phyloP scores from a whole-genome alignment of 2,329 filamentous ascomycete species.

The Diaporthe sp. region DNA sequence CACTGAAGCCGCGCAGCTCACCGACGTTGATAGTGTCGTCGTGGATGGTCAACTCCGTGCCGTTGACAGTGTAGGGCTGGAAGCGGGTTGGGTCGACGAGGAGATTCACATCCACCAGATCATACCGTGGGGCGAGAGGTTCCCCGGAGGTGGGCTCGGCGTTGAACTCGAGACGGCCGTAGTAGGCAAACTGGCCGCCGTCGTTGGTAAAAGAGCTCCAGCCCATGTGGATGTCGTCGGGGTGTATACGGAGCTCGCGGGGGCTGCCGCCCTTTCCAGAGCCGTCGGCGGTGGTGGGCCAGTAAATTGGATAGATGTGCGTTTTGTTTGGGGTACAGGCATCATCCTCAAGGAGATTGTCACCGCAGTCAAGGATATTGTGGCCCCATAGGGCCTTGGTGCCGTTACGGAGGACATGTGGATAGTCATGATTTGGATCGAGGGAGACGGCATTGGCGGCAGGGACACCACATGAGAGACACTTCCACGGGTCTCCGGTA shows the following conservation, averaged over 20 bases:
- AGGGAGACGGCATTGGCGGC: constrained; percentile 43
- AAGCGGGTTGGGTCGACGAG: constrained; percentile 48
- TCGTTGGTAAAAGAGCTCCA: constrained; percentile 53
- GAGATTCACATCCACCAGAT: constrained; percentile 53
- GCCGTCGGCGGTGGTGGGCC: constrained; percentile 47
- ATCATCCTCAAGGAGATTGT: constrained; percentile 48
- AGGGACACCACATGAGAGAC: constrained; percentile 58
- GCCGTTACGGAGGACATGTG: constrained; percentile 56
- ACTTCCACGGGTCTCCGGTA: constrained; percentile 62
- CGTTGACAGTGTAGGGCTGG: constrained; percentile 37
- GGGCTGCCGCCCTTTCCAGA: constrained; percentile 41
- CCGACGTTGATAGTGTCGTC: constrained; percentile 51
- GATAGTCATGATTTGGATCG: constrained; percentile 47
- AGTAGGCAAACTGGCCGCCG: constrained; percentile 2
- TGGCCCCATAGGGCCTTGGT: constrained; percentile 50
- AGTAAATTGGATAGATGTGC: constrained; percentile 56
- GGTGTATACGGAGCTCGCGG: constrained; percentile 59
- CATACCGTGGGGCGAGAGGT: constrained; percentile 49
- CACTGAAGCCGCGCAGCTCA: constrained; percentile 59
- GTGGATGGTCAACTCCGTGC: constrained; percentile 47
- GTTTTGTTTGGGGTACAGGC: constrained; percentile 52
- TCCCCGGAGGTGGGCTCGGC: constrained; percentile 32
- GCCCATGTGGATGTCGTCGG: constrained; percentile 57
- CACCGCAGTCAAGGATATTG: constrained; percentile 54
- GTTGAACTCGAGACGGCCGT: constrained; percentile 54